These are phyloP conservation scores for Endocalyx cinctus DNA, from an alignment of 2,329 filamentous ascomycete species.

Conservation along the genomic window DNA sequence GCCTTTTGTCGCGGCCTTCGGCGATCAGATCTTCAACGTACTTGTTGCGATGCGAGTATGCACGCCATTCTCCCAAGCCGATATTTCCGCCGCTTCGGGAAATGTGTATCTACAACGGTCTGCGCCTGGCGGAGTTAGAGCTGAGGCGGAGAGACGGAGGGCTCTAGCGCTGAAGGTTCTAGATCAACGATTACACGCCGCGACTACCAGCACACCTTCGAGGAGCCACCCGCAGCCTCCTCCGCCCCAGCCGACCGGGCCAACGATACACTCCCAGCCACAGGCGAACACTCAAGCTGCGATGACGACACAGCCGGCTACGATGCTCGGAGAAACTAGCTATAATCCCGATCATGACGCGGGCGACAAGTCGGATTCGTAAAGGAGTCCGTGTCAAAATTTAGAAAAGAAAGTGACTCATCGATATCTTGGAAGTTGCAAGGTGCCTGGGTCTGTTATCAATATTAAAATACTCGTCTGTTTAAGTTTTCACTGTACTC, in stretches of 20 bases:
- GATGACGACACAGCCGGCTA: conserved; percentile 50
- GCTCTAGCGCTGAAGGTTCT: conserved; percentile 86
- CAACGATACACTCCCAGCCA: conserved; percentile 54
- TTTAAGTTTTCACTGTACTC: too few species aligned
- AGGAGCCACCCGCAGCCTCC: conserved; percentile 31
- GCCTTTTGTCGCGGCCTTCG: conserved; percentile 68
- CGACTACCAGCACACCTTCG: conserved; percentile 52
- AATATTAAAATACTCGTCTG: too few species aligned
- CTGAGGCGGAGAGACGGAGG: conserved; percentile 85
- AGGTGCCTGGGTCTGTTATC: too few species aligned
- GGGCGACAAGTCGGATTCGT: conserved; percentile 28
- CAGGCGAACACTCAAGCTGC: conserved; percentile 51
- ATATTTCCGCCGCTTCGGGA: conserved; percentile 71
- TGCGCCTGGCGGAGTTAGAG: conserved; percentile 66
- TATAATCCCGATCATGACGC: conserved; percentile 62
- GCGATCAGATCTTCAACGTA: conserved; percentile 68
- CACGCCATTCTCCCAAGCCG: conserved; percentile 78
- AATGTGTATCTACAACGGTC: conserved; percentile 53
- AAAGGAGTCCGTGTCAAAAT: conserved; percentile 3
- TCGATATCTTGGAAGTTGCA: too few species aligned
- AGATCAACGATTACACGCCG: conserved; percentile 87
- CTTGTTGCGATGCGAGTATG: conserved; percentile 75
- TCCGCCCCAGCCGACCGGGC: conserved; percentile 45
- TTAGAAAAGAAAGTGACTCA: too few species aligned
- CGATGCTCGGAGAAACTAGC: conserved; percentile 64